A percentile compares a stretch with the other conserved stretches of the same genome.
Evolutionary conservation across 192 early-diverging fungal genomes (phyloP).

Genomic region (Coemansia sp.): DNA sequence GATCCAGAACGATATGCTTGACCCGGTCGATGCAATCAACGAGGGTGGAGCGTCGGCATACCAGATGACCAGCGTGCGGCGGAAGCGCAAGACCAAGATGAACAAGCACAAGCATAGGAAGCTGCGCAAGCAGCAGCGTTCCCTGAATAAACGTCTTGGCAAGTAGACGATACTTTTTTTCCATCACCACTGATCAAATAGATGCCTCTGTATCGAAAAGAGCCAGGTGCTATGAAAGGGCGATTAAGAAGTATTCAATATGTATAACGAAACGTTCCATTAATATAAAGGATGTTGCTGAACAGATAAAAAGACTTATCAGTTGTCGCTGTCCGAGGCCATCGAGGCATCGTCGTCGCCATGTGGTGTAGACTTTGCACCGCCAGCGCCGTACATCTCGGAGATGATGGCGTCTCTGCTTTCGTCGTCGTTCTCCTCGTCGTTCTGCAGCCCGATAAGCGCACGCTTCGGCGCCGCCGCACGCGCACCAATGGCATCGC

Average conservation of each 20-base stretch:
- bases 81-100: slow-evolving; percentile 89
- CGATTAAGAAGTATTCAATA: too few relatives aligned
- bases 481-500: slow-evolving; percentile 11
- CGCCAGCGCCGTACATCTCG: slow-evolving; percentile 36
- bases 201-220: background rate
- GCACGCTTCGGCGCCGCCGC: slow-evolving; percentile 18
- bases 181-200: background rate
- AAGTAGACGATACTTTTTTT: slow-evolving; percentile 51
- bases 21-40: slow-evolving; percentile 28
- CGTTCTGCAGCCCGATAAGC: slow-evolving; percentile 45
- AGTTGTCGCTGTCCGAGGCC: slow-evolving; percentile 25
- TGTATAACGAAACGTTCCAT: too few relatives aligned
- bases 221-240: too few relatives aligned
- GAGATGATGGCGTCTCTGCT: slow-evolving; percentile 40
- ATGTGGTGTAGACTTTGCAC: slow-evolving; percentile 4
- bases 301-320: background rate
- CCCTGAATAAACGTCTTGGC: slow-evolving; percentile 73
- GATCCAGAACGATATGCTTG: slow-evolving; percentile 22
- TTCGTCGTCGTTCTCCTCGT: slow-evolving; percentile 53
- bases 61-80: slow-evolving; percentile 74
- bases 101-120: slow-evolving; percentile 98
- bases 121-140: slow-evolving; percentile 71
- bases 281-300: background rate
- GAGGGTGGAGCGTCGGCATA: slow-evolving; percentile 7
- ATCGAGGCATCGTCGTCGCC: slow-evolving; percentile 41